These are phyloP conservation scores for Tricharina praecox DNA, from an alignment of 495 filamentous ascomycete genomes.

Conservation along the genomic window DNA sequence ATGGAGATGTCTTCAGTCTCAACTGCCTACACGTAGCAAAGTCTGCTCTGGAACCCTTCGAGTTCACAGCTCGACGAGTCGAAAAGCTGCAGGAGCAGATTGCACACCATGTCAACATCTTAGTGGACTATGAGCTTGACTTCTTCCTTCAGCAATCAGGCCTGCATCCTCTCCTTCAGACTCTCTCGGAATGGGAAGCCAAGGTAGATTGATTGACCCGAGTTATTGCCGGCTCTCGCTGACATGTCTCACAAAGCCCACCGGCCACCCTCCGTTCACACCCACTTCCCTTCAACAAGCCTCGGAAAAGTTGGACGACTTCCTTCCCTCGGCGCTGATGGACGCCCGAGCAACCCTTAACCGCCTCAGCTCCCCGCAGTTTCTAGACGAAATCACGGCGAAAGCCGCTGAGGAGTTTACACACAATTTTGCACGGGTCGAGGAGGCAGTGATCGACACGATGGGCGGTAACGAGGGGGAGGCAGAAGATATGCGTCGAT, in stretches of 20 bases:
- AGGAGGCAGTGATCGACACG: constrained; percentile 44
- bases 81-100: constrained; percentile 34
- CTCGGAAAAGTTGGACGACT: constrained; percentile 71
- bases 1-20: constrained; percentile 55
- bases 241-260: neutral
- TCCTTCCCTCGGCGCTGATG: constrained; percentile 70
- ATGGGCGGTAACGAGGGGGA: constrained; percentile 23
- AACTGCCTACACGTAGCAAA: constrained; percentile 57
- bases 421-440: constrained; percentile 76
- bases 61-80: constrained; percentile 37
- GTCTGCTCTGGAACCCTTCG: constrained; percentile 35
- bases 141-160: constrained; percentile 63
- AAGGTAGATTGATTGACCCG: no score
- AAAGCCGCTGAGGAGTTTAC: constrained; percentile 77
- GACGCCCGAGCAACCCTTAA: constrained; percentile 72
- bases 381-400: constrained; percentile 60
- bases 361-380: constrained; percentile 46
- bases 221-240: no score
- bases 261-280: constrained; percentile 4
- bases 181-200: constrained; percentile 35
- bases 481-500: neutral
- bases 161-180: constrained; percentile 48
- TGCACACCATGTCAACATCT: constrained; percentile 28
- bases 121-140: constrained; percentile 43
- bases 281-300: constrained; percentile 14